Percentiles rank a stretch among this genome's conserved stretches.
phyloP scores from a whole-genome alignment of 179 eudicot species.

The Beta lomatogona region DNA sequence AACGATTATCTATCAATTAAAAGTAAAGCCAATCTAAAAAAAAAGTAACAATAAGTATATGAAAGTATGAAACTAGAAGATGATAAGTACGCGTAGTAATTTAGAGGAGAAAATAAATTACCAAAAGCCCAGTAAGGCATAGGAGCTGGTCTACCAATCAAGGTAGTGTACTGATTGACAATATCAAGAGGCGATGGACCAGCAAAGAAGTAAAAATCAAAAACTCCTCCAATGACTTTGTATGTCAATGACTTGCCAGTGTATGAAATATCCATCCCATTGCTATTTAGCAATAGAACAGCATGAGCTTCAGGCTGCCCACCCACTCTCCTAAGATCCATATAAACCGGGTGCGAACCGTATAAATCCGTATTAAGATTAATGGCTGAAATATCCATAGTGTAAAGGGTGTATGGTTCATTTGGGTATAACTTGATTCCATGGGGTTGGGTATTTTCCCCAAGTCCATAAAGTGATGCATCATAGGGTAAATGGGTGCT shows the following conservation, averaged over 20 bases:
- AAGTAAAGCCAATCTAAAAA: no score
- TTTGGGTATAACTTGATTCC: conserved; percentile 80
- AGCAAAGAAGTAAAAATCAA: conserved; percentile 89
- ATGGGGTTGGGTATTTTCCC: conserved; percentile 86
- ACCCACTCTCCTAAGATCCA: conserved; percentile 78
- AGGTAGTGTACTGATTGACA: conserved; percentile 82
- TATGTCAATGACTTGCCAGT: conserved; percentile 77
- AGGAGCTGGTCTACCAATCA: conserved; percentile 93
- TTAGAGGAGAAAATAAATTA: conserved; percentile 28
- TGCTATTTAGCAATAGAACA: conserved; percentile 78
- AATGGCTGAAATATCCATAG: conserved; percentile 73
- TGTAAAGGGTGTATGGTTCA: conserved; percentile 84
- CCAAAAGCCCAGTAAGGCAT: conserved; percentile 99
- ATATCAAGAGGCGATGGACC: conserved; percentile 83
- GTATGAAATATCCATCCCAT: conserved; percentile 91
- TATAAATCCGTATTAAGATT: conserved; percentile 79
- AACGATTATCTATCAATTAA: no score
- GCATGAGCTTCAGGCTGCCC: conserved; percentile 68
- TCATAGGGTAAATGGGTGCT: conserved; percentile 70
- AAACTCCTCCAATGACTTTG: conserved; percentile 92
- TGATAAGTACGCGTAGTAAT: background rate
- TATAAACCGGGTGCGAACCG: conserved; percentile 94
- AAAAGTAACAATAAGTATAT: no score
- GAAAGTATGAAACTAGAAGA: background rate
- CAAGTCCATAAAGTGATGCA: conserved; percentile 86